phyloP scores from a whole-genome alignment of 2,329 filamentous ascomycete species.

The Pleoardoris graminearum region DNA sequence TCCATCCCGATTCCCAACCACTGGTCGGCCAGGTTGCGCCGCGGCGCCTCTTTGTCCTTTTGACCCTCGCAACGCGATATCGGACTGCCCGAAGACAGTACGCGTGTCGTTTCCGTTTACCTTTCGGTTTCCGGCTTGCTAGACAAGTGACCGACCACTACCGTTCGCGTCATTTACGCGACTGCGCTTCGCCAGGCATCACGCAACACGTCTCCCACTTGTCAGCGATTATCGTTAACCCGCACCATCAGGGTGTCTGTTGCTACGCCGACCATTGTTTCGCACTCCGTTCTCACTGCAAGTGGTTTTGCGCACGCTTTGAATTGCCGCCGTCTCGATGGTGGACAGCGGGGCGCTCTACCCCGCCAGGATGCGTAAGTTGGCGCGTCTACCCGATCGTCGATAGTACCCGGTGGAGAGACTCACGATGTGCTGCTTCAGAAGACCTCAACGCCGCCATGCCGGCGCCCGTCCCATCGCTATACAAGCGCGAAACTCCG shows the following conservation, averaged over 20 bases:
- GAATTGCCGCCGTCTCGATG: conserved; percentile 10
- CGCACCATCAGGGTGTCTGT: conserved; percentile 15
- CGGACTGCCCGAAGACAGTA: neutral
- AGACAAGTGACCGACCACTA: neutral
- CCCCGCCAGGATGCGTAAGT: conserved; percentile 30
- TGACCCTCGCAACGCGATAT: conserved; percentile 10
- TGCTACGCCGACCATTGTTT: neutral
- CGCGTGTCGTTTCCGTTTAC: conserved; percentile 1
- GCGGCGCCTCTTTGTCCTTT: conserved; percentile 4
- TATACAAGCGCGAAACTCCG: conserved; percentile 20
- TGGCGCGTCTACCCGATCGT: conserved; percentile 21
- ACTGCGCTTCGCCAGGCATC: conserved; percentile 13
- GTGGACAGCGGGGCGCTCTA: conserved; percentile 18
- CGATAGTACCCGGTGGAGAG: conserved; percentile 15
- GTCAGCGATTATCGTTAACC: conserved; percentile 12
- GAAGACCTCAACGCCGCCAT: conserved; percentile 19
- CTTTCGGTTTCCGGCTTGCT: neutral
- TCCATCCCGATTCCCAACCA: conserved; percentile 8
- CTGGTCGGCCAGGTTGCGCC: neutral
- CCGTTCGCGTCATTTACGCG: conserved; percentile 27
- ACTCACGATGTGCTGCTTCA: conserved; percentile 27
- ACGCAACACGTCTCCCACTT: conserved; percentile 19
- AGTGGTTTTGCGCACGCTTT: conserved; percentile 3
- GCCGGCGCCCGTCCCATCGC: conserved; percentile 16
- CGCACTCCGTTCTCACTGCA: neutral